Evolutionary conservation across 495 filamentous ascomycete genomes (phyloP), one percentile per base, ranked within the genome.

Genomic region (Aspergillus cavernicola): DNA sequence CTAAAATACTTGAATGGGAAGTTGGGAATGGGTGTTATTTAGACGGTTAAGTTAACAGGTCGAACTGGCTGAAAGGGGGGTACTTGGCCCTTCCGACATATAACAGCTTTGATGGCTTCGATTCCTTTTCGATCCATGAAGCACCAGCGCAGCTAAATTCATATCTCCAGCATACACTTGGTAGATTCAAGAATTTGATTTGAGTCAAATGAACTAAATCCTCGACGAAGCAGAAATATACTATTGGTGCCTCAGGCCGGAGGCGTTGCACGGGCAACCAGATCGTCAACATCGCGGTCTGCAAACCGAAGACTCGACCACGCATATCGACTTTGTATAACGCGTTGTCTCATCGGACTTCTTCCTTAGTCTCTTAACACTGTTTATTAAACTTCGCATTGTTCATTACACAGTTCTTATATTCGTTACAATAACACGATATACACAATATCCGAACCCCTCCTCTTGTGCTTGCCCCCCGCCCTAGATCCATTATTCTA

Each of bases 251-350:
- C 51, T 55, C 7, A 55, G 56, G 51, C 40, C 42, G 9, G 5
- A 15, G 18, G 5, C 44, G 59, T 62, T 62, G 59, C 59, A 33
- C 52, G 13, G 55, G 56, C 59, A 62, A 62, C 59, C 44, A 33
- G 22, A 26, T 18, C 52, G 28, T 62, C 59, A 62, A 62, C 55
- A 62, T 53, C 59, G 55, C 55, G 59, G 58, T 49, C 46, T 55
- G 52, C 38, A 22, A 6, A 6, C 9, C 22, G 18, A 22, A 40
- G 38, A 22, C 38, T 40, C 38, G 38, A 23, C 7, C 38, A 40
- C 12, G 38, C 16, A 22, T 6, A 20, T 40, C 18, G 38, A 23
- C 12, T 40, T 12, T 40, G 38, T 7, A 23, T 19, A 40, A 22
- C 20, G 16, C 18, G 18, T 33, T 40, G 11, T n/a, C 6, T 40